Evolutionary conservation across 2,329 filamentous ascomycete species (phyloP).

Genomic region (Aaosphaeria arxii): DNA sequence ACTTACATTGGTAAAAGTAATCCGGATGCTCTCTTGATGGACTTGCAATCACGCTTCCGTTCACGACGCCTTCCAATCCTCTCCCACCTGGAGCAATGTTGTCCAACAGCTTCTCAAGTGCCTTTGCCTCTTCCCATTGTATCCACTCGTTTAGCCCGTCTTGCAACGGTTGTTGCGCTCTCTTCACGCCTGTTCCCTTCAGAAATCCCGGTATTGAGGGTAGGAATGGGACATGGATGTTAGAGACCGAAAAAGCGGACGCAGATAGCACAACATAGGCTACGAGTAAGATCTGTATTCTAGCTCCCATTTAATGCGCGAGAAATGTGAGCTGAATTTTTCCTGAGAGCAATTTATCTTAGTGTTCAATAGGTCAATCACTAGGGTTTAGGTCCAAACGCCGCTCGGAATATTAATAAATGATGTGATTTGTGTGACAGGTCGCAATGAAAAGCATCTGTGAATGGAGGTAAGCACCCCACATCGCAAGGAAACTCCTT

Average conservation of each 20-base stretch:
- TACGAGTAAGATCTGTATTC: slow-evolving; percentile 3
- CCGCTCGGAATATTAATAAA: too few relatives aligned
- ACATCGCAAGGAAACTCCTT: too few relatives aligned
- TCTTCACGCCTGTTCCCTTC: slow-evolving; percentile 5
- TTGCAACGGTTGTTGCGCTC: slow-evolving; percentile 23
- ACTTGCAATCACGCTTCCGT: slow-evolving; percentile 43
- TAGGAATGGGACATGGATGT: slow-evolving; percentile 10
- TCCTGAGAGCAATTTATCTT: not conserved
- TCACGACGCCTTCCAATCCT: slow-evolving; percentile 33
- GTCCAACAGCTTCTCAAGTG: slow-evolving; percentile 38
- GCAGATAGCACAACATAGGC: slow-evolving; percentile 14
- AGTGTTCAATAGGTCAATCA: not conserved
- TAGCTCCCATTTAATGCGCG: too few relatives aligned
- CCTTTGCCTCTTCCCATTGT: slow-evolving; percentile 32
- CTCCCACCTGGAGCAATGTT: slow-evolving; percentile 43
- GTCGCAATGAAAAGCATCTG: too few relatives aligned
- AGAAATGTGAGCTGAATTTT: too few relatives aligned
- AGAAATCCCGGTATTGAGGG: slow-evolving; percentile 7
- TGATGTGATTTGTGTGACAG: too few relatives aligned
- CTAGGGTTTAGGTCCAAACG: too few relatives aligned
- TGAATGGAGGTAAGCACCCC: too few relatives aligned
- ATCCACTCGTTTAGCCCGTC: slow-evolving; percentile 35
- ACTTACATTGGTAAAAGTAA: slow-evolving; percentile 45
- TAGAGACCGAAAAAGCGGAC: slow-evolving; percentile 24
- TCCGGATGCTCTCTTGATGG: slow-evolving; percentile 40